Evolutionary conservation across 148 eudicot genomes (phyloP), one percentile per base, ranked within the genome.

Genomic region (Polygonum aviculare): DNA sequence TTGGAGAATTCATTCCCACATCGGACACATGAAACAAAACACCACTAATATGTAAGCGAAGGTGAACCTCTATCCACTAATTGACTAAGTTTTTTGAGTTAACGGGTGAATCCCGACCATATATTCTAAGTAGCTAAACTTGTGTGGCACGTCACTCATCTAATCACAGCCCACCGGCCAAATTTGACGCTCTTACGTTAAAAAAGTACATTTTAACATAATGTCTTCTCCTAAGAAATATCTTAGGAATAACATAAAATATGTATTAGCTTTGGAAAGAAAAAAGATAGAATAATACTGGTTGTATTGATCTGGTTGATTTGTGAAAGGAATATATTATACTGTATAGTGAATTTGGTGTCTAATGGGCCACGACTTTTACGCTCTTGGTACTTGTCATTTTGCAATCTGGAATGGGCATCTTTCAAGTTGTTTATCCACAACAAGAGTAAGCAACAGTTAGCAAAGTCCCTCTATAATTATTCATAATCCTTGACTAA

Each of bases 311-410:
- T 63, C 33, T 33, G 70, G 40, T 63, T 33, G 41, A 1, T 63
- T 31, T 14, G 70, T 4, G 2, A 35, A 63, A 35, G 70, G 4
- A 6, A 44, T 44, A 44, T 44, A 26, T 26, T 26, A 26, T 26
- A 26, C 31, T 26, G 31, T 26, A 14, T 63, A 63, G 8, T 31
- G 39, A 63, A 63, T 31, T 63, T 62, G 38, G 69, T 62, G 38
- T 31, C 18, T 31, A 15, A 35, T 63, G 40, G 40, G 70, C 70
- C 35, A 63, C 70, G 70, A 63, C 70, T 63, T 57, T 63, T 63
- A 31, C 0, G 70, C 41, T 4, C 12, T 18, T 31, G 40, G 7
- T 4, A 40, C 70, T 35, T 63, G 70, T 63, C 70, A 63, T 33
- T 33, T 63, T 63, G 40, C 39, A 33, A 63, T 26, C 35, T 31